Evolutionary conservation across 2,329 filamentous ascomycete species (phyloP), one percentile per base, ranked within the genome.

Genomic region (Fusarium phyllophilum): DNA sequence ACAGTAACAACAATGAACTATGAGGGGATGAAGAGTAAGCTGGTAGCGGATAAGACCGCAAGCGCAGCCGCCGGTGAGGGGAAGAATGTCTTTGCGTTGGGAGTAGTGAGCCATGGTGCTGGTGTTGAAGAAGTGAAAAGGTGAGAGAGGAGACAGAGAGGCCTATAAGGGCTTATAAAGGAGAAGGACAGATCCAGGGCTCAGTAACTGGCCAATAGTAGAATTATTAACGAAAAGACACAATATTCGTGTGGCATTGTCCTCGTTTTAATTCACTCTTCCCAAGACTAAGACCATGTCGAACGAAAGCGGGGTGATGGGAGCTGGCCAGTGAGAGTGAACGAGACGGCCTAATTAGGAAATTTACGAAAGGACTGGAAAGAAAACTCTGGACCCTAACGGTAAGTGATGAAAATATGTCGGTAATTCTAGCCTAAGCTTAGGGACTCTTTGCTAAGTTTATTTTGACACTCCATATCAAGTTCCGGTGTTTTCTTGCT

Each of bases 41-140:
- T 91, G 82, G 80, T 93, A 92, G 79, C 91, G 92, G 73, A 92
- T 86, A 77, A 92, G 90, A 20, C 91, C 90, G 80, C 92, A 94
- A 59, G 89, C 88, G 80, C 93, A 94, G 66, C 90, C 91, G 64
- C 82, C 82, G 38, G 78, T 64, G 69, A 84, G 75, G 69, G 80
- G 79, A 66, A 80, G 76, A 59, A 78, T 67, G 58, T 75, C 56
- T 48, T 73, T 62, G 26, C 70, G 76, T 48, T 78, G 55, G 17
- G 76, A 74, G 76, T 79, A 79, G 65, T 78, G 77, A 55, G 73
- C 24, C 70, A 67, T 76, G 38, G 22, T 64, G 65, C 44, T 29
- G 29, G 33, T 58, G 46, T 54, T 45, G 34, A 63, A 42, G 11
- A 52, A 65, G 39, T 36, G 62, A 29, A 15, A 42, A 42, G 57